phyloP scores from a whole-genome alignment of 352 stramenopile species.

The Aphanomyces stellatus region DNA sequence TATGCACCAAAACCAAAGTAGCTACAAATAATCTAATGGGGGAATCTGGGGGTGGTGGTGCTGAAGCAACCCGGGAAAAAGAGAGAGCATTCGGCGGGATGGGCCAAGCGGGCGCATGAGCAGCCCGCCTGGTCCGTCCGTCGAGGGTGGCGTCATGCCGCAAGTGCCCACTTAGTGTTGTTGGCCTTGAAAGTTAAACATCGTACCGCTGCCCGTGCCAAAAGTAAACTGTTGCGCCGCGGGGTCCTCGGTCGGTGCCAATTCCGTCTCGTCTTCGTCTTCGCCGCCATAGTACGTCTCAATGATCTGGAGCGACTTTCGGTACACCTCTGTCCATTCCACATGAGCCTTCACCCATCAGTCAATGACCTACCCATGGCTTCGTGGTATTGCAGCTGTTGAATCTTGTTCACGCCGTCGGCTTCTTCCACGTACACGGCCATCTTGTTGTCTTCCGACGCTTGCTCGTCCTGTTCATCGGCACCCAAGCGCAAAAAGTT shows the following conservation, averaged over 20 bases:
- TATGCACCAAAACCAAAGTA: no score
- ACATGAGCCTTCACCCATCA: not conserved
- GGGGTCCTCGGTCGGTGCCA: conserved; percentile 43
- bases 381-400: conserved; percentile 96
- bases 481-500: conserved; percentile 85
- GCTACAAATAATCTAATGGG: no score
- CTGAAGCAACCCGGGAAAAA: no score
- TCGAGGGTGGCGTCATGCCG: not conserved
- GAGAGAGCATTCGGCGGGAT: no score
- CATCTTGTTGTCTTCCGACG: conserved; percentile 91
- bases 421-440: conserved; percentile 93
- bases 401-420: conserved; percentile 94
- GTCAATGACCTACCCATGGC: conserved; percentile 82
- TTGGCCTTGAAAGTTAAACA: conserved; percentile 21
- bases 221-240: conserved; percentile 55
- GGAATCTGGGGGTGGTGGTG: no score
- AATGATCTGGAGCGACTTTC: conserved; percentile 93
- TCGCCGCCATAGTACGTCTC: conserved; percentile 97
- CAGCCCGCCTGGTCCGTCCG: no score
- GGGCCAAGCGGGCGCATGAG: conserved; percentile 13
- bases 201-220: conserved; percentile 26
- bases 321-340: conserved; percentile 69
- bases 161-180: not conserved
- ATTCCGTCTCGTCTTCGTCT: conserved; percentile 86
- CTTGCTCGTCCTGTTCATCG: conserved; percentile 77